phyloP scores from a whole-genome alignment of 116 monocot genomes.

The Dioscorea cayenensis region DNA sequence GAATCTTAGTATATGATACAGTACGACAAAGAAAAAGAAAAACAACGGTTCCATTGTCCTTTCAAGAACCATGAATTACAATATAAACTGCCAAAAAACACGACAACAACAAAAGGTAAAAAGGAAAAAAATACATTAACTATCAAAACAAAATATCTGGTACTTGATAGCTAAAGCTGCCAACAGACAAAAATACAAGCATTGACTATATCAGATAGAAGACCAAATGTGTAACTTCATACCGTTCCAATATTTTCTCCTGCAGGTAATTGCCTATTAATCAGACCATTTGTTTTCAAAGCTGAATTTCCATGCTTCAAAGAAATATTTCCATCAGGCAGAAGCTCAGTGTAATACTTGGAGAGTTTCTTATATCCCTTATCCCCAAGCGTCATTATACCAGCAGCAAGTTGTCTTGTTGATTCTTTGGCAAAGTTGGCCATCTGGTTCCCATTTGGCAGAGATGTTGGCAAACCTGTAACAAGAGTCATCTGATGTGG shows the following conservation, averaged over 20 bases:
- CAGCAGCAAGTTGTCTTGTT: slow-evolving; percentile 79
- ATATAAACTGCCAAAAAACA: too few relatives aligned
- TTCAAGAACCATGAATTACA: too few relatives aligned
- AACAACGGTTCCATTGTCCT: too few relatives aligned
- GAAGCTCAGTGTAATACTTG: slow-evolving; percentile 62
- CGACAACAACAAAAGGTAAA: too few relatives aligned
- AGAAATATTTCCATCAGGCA: slow-evolving; percentile 42
- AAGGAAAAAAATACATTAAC: too few relatives aligned
- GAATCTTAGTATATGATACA: not conserved
- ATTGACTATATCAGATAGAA: too few relatives aligned
- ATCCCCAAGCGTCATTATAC: slow-evolving; percentile 81
- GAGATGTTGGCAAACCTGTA: slow-evolving; percentile 18
- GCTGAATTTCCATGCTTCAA: slow-evolving; percentile 28
- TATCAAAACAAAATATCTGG: too few relatives aligned
- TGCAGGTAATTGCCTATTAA: slow-evolving; percentile 25
- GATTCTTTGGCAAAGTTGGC: slow-evolving; percentile 91
- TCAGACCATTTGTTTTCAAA: slow-evolving; percentile 28
- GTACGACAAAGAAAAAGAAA: not conserved
- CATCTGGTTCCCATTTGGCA: slow-evolving; percentile 60
- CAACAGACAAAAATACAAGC: too few relatives aligned
- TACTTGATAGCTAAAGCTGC: too few relatives aligned
- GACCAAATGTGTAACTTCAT: not conserved
- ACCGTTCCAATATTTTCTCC: slow-evolving; percentile 76
- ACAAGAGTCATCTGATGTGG: slow-evolving; percentile 45
- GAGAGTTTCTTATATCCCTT: slow-evolving; percentile 79